Base-by-base conservation (phyloP, 345 rosid species). In the Conringia planisiliqua region DNA sequence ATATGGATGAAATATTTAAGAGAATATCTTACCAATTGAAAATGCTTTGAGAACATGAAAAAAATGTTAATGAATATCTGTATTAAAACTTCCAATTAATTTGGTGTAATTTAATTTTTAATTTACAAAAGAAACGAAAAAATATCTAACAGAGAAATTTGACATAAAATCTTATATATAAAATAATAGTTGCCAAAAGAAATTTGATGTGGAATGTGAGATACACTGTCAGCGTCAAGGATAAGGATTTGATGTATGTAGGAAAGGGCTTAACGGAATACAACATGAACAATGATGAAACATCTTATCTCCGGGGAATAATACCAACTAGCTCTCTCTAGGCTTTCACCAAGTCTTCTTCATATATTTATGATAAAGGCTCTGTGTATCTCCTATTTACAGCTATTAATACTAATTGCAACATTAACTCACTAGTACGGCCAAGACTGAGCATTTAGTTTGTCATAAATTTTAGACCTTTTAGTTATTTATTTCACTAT, bases 141-240 rank as follows among this genome's bases (percentile, higher is more conserved):
- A 4, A 5, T 42, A n/a, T 40, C 5, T 18, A 3, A 10, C 18
- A 20, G 4, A 60, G 22, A 60, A 35, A 20, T 22, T 13, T 7
- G 27, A 64, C 24, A 14, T 20, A 13, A 65, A 47, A 18, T 20
- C 1, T 26, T 8, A 3, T 66, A 11, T 39, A 16, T 27, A 10
- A 36, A 39, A 39, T 68, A 14, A 30, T 40, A 55, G 0, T 52
- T 38, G 42, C 3, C 67, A 71, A 54, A 62, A 62, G 24, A 39
- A 16, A 62, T 42, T 63, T 52, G 70, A 73, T 54, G 56, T 52
- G 62, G 56, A 52, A 60, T 60, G n/a, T 59, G 10, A 3, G 65
- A 38, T 11, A 54, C 46, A 73, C 16, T 63, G 71, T 73, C 78
- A 74, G 42, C 30, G 66, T 56, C 59, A 74, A 66, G n/a, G 58